A percentile compares a stretch with the other conserved stretches of the same genome.
These are phyloP conservation scores for Hypomyces perniciosus DNA, from an alignment of 2,329 filamentous ascomycete species.

Conservation along the genomic window DNA sequence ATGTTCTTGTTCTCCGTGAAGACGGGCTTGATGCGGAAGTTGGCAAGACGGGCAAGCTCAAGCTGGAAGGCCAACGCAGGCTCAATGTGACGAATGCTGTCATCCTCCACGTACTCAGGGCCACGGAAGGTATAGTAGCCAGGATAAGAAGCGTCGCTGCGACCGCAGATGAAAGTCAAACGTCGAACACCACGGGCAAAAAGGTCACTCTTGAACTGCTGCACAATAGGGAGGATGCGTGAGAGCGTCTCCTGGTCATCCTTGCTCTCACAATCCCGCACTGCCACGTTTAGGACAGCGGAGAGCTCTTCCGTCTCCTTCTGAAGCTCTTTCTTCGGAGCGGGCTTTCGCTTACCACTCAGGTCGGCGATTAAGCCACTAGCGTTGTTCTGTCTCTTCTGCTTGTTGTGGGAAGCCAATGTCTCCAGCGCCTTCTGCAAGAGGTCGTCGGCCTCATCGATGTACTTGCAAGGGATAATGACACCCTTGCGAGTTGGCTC, in stretches of 20 bases:
- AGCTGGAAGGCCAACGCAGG: constrained; percentile 97
- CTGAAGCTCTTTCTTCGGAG: constrained; percentile 19
- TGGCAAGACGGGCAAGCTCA: constrained; percentile 85
- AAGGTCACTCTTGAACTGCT: constrained; percentile 78
- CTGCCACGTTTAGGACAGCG: constrained; percentile 85
- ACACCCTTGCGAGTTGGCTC: constrained; percentile 88
- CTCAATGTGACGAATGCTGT: constrained; percentile 94
- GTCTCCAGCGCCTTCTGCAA: constrained; percentile 78
- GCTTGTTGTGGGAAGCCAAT: constrained; percentile 58
- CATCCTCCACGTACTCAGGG: constrained; percentile 80
- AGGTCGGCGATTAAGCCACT: constrained; percentile 65
- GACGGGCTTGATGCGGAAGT: constrained; percentile 97
- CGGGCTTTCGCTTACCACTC: constrained; percentile 61
- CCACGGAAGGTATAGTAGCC: constrained; percentile 99
- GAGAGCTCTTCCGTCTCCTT: constrained; percentile 70
- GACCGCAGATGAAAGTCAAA: constrained; percentile 92
- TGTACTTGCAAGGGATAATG: constrained; percentile 85
- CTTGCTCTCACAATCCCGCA: constrained; percentile 78
- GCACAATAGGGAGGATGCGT: constrained; percentile 69
- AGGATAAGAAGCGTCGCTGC: constrained; percentile 88
- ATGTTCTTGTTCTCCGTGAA: constrained; percentile 99
- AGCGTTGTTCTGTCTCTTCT: constrained; percentile 48
- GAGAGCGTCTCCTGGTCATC: constrained; percentile 75
- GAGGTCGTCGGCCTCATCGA: constrained; percentile 89
- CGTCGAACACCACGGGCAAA: constrained; percentile 76